Percentiles rank a stretch among this genome's conserved stretches.
These are phyloP conservation scores for Seiridium cupressi DNA, from an alignment of 2,329 filamentous ascomycete genomes.

Conservation along the genomic window DNA sequence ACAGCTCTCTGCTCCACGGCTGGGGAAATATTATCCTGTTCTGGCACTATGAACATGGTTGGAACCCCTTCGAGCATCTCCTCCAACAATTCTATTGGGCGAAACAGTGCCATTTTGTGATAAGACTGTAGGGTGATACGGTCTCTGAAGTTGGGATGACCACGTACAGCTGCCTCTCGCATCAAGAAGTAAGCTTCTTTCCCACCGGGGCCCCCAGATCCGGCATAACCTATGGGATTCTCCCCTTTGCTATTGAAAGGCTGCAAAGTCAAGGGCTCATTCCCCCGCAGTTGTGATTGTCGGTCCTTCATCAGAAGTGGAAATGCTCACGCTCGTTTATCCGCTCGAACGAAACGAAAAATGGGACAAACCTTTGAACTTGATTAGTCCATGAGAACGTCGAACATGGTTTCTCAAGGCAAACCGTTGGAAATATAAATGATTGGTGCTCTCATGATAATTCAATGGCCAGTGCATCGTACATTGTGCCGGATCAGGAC, in stretches of 20 bases:
- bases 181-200: constrained; percentile 19
- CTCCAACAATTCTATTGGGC: constrained; percentile 11
- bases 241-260: constrained; percentile 11
- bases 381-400: too few species aligned
- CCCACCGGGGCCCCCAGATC: constrained; percentile 14
- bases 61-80: background rate
- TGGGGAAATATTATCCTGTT: too few species aligned
- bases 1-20: too few species aligned
- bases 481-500: too few species aligned
- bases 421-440: too few species aligned
- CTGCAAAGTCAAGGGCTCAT: constrained; percentile 2
- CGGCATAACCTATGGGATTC: constrained; percentile 10
- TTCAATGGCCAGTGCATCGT: too few species aligned
- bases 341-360: too few species aligned
- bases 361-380: too few species aligned
- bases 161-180: constrained; percentile 10
- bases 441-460: too few species aligned
- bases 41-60: too few species aligned
- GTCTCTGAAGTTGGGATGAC: constrained; percentile 19
- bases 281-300: background rate
- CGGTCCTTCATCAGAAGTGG: background rate
- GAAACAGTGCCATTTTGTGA: constrained; percentile 20
- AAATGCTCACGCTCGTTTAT: too few species aligned
- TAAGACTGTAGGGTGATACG: constrained; percentile 25
- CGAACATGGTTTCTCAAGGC: too few species aligned